These are phyloP conservation scores for Talaromyces sp. DNA, from an alignment of 2,329 filamentous ascomycete genomes.

Conservation along the genomic window DNA sequence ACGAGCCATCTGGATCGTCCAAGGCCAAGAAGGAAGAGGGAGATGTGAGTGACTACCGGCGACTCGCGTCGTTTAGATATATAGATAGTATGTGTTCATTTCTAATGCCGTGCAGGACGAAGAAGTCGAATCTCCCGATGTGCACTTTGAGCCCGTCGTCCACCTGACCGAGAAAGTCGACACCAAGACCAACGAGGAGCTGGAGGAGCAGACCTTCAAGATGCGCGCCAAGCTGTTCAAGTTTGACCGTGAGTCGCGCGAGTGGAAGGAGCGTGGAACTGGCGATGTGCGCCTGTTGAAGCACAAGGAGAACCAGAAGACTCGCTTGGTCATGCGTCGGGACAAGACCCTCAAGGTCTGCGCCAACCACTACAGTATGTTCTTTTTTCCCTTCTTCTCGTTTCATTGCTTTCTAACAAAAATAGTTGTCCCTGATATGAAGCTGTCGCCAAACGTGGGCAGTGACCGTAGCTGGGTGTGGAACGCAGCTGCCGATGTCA, in stretches of 20 bases:
- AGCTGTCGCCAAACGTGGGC: conserved; percentile 94
- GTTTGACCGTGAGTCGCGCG: conserved; percentile 83
- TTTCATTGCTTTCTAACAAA: not conserved
- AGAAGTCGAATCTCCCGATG: conserved; percentile 80
- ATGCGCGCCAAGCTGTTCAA: conserved; percentile 99
- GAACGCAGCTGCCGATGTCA: conserved; percentile 96
- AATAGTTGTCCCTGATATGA: conserved; percentile 94
- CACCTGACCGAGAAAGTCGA: conserved; percentile 96
- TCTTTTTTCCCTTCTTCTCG: not conserved
- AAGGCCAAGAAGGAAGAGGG: conserved; percentile 67
- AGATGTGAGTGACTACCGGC: conserved; percentile 44
- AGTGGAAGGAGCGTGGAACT: conserved; percentile 99
- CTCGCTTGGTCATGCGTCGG: conserved; percentile 92
- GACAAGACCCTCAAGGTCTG: conserved; percentile 99
- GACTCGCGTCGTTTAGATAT: too few relatives aligned
- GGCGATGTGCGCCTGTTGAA: conserved; percentile 94
- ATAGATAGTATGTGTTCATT: not conserved
- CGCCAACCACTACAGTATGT: conserved; percentile 98
- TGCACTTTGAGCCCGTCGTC: conserved; percentile 96
- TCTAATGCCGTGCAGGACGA: conserved; percentile 52
- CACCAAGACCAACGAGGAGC: conserved; percentile 96
- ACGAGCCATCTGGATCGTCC: conserved; percentile 83
- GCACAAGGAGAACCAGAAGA: conserved; percentile 99
- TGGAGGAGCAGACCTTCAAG: conserved; percentile 97
- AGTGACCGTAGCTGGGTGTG: conserved; percentile 99